phyloP scores from a whole-genome alignment of 2,329 filamentous ascomycete genomes.

The Fusarium domesticum region DNA sequence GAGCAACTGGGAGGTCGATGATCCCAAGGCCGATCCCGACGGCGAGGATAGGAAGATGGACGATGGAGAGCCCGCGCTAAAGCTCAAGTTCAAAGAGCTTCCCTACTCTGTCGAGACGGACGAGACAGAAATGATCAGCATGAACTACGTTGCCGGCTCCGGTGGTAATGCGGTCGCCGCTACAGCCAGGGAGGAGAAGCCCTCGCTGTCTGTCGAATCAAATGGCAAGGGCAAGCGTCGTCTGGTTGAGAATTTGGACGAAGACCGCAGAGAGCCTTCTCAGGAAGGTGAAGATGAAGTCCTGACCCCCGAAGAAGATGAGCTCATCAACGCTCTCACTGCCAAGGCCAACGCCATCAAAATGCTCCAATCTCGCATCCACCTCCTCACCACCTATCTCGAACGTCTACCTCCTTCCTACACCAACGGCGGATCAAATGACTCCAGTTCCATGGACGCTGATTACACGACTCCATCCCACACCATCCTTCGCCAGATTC shows the following conservation, averaged over 20 bases:
- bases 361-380: slow-evolving; percentile 79
- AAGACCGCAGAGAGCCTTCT: slow-evolving; percentile 26
- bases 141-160: slow-evolving; percentile 86
- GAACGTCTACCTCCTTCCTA: slow-evolving; percentile 66
- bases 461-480: slow-evolving; percentile 54
- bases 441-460: slow-evolving; percentile 34
- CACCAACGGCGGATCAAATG: slow-evolving; percentile 49
- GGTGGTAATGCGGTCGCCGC: slow-evolving; percentile 72
- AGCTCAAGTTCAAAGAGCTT: slow-evolving; percentile 76
- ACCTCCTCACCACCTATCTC: slow-evolving; percentile 74
- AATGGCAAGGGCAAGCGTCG: slow-evolving; percentile 53
- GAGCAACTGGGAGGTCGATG: slow-evolving; percentile 72
- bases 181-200: slow-evolving; percentile 45
- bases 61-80: slow-evolving; percentile 55
- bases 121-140: slow-evolving; percentile 95
- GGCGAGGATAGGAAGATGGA: slow-evolving; percentile 71
- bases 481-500: slow-evolving; percentile 80
- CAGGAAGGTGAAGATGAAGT: slow-evolving; percentile 40
- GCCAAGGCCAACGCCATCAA: slow-evolving; percentile 91
- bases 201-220: slow-evolving; percentile 42
- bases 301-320: slow-evolving; percentile 58
- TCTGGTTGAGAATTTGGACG: slow-evolving; percentile 34
- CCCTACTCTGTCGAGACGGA: slow-evolving; percentile 88
- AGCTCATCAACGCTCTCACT: slow-evolving; percentile 65
- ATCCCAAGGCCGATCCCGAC: slow-evolving; percentile 44